Evolutionary conservation across 1,284 basidiomycete genomes (phyloP).

Genomic region (Ceratobasidium sp.): DNA sequence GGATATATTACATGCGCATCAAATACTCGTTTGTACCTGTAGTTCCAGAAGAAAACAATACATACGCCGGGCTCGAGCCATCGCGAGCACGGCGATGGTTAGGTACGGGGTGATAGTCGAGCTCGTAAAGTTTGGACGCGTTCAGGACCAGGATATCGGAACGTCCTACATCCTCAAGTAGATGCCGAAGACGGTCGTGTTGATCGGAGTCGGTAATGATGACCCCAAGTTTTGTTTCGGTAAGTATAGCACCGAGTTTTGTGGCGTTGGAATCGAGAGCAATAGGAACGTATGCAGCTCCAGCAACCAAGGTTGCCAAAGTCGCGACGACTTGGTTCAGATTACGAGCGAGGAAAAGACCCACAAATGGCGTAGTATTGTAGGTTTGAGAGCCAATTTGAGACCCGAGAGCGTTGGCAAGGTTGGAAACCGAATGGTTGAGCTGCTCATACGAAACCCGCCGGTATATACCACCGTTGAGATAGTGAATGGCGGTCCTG

Average conservation of each 20-base stretch:
- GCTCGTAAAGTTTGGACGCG: neutral
- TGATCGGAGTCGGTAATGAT: slow-evolving; percentile 12
- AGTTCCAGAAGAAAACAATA: slow-evolving; percentile 19
- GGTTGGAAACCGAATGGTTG: neutral
- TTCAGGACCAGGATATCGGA: neutral
- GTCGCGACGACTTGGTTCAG: slow-evolving; percentile 2
- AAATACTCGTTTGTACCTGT: neutral
- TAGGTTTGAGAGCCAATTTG: neutral
- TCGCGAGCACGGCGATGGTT: neutral
- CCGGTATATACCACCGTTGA: neutral
- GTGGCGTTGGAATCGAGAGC: neutral
- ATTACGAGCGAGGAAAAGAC: slow-evolving; percentile 8
- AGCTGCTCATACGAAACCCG: neutral
- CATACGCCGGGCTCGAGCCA: neutral
- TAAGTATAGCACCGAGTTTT: neutral
- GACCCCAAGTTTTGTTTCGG: neutral
- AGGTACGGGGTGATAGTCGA: neutral
- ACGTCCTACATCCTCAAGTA: neutral
- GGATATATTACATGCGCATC: neutral
- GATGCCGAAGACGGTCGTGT: neutral
- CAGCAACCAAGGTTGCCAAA: neutral
- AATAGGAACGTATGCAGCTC: slow-evolving; percentile 1
- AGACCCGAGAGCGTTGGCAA: neutral
- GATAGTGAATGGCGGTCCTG: neutral
- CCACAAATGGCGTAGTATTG: neutral